A percentile compares a stretch with the other conserved stretches of the same genome.
phyloP scores from a whole-genome alignment of 192 early-diverging fungal genomes.

The Kappamyces sp. region DNA sequence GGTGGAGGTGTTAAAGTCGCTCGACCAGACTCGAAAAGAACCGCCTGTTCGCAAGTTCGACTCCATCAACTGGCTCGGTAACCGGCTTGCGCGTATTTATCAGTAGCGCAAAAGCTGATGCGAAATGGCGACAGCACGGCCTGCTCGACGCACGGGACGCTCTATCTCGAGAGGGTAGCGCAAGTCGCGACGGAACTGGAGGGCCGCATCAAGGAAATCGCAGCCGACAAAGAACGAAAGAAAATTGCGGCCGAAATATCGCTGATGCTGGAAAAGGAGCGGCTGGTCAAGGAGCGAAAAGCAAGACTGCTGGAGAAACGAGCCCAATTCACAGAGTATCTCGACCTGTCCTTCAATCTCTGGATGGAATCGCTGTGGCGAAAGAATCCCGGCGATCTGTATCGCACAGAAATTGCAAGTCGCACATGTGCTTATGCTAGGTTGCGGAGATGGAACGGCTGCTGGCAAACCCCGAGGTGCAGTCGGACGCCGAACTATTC shows the following conservation, averaged over 20 bases:
- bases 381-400: conserved; percentile 11
- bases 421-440: not conserved
- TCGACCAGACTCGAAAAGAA: conserved; percentile 13
- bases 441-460: too few relatives aligned
- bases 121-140: conserved; percentile 50
- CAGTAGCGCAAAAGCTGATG: conserved; percentile 54
- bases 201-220: conserved; percentile 36
- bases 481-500: too few relatives aligned
- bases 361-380: conserved; percentile 9
- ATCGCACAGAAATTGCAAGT: conserved; percentile 4
- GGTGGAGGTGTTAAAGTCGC: conserved; percentile 1
- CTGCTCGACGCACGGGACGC: conserved; percentile 18
- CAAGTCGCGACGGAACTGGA: conserved; percentile 30
- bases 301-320: conserved; percentile 1
- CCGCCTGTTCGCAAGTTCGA: conserved; percentile 34
- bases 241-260: not conserved
- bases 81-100: not conserved
- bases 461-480: too few relatives aligned
- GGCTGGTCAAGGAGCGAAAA: not conserved
- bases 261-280: not conserved
- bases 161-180: conserved; percentile 34
- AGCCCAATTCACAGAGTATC: conserved; percentile 4
- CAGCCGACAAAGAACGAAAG: conserved; percentile 19
- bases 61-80: conserved; percentile 54
- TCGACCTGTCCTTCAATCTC: conserved; percentile 2